Conservation (phyloP, 208 protist species). For the Trypanosoma brucei region DNA sequence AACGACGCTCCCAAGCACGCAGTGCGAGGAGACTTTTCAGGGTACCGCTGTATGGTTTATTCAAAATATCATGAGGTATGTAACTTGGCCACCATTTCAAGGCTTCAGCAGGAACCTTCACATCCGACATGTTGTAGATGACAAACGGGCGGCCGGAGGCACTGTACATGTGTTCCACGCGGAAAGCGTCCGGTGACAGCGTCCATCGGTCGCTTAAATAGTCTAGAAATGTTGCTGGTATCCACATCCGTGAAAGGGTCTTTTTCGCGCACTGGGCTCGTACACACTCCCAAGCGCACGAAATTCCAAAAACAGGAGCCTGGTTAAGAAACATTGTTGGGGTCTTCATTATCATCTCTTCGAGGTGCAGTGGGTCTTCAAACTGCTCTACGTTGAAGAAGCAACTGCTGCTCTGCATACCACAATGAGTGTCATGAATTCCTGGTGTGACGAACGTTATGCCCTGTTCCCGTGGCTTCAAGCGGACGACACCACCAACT, state of each 20-base stretch:
- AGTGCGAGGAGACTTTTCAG: conserved; percentile 41
- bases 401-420: conserved; percentile 16
- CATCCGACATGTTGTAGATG: conserved; percentile 45
- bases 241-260: conserved; percentile 10
- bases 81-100: conserved; percentile 43
- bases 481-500: background rate
- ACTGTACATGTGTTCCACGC: conserved; percentile 1
- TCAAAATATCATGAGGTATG: conserved; percentile 32
- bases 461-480: conserved; percentile 21
- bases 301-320: conserved; percentile 12
- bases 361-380: conserved; percentile 36
- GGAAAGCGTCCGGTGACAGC: conserved; percentile 8
- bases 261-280: conserved; percentile 35
- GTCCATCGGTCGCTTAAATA: conserved; percentile 15
- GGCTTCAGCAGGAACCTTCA: conserved; percentile 22
- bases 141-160: background rate
- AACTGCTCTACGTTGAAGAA: conserved; percentile 79
- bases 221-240: conserved; percentile 1
- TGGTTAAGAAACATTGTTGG: conserved; percentile 45
- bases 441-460: background rate
- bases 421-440: background rate
- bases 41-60: conserved; percentile 27
- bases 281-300: conserved; percentile 33
- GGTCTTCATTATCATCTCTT: conserved; percentile 33
- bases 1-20: conserved; percentile 55